A percentile compares a stretch with the other conserved stretches of the same genome.
phyloP scores from a whole-genome alignment of 306 rosid genomes.

The Medicago arabica region DNA sequence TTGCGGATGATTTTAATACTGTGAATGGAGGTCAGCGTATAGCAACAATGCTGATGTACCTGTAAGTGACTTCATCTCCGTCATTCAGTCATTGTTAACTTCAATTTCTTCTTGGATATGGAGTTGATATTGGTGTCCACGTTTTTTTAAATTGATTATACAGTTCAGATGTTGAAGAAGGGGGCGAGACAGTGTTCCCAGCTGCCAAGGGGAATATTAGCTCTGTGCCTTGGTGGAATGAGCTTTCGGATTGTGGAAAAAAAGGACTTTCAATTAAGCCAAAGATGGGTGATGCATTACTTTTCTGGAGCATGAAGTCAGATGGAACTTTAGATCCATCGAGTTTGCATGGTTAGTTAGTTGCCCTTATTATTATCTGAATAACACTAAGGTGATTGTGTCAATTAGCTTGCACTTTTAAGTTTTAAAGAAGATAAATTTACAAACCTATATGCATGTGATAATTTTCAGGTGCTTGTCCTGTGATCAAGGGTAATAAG shows the following conservation, averaged over 20 bases:
- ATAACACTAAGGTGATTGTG: slow-evolving; percentile 7
- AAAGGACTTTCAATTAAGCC: slow-evolving; percentile 91
- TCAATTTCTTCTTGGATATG: slow-evolving; percentile 9
- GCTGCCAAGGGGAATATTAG: slow-evolving; percentile 83
- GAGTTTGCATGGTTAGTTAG: slow-evolving; percentile 82
- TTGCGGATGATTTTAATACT: slow-evolving; percentile 64
- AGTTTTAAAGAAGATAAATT: slow-evolving; percentile 22
- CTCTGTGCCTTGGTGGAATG: slow-evolving; percentile 96
- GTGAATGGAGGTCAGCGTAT: slow-evolving; percentile 87
- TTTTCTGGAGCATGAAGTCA: slow-evolving; percentile 99
- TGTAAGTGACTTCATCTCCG: slow-evolving; percentile 58
- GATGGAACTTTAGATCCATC: slow-evolving; percentile 81
- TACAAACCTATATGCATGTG: slow-evolving; percentile 1
- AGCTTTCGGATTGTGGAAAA: slow-evolving; percentile 89
- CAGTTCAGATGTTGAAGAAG: slow-evolving; percentile 99
- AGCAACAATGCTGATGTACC: slow-evolving; percentile 91
- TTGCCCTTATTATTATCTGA: not conserved
- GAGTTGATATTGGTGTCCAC: slow-evolving; percentile 16
- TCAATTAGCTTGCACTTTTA: slow-evolving; percentile 28
- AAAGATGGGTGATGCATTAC: slow-evolving; percentile 91
- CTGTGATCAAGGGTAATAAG: slow-evolving; percentile 88
- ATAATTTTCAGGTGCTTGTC: slow-evolving; percentile 82
- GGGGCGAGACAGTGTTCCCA: slow-evolving; percentile 99
- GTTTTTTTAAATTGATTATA: slow-evolving; percentile 42
- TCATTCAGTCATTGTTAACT: slow-evolving; percentile 9